A percentile compares a stretch with the other conserved stretches of the same genome.
Conservation (phyloP, 2,329 filamentous ascomycete species). For the Malbranchea zuffiana region DNA sequence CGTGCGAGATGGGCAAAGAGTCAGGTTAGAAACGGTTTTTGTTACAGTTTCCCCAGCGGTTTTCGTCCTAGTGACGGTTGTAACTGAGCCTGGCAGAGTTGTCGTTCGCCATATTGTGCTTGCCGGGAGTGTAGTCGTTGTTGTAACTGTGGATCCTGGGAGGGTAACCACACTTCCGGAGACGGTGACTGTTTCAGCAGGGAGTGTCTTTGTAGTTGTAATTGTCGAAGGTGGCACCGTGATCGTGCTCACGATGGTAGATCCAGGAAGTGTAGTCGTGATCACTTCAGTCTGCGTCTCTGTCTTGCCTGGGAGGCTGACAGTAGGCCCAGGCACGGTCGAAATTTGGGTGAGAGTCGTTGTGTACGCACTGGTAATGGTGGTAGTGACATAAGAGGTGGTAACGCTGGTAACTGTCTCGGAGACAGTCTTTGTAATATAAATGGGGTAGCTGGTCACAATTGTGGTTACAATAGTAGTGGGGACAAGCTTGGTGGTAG, state of each 20-base stretch:
- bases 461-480: constrained; percentile 1
- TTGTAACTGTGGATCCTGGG: constrained; percentile 10
- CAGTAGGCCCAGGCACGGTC: constrained; percentile 4
- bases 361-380: not conserved
- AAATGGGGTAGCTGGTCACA: too few species aligned
- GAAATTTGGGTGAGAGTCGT: constrained; percentile 3
- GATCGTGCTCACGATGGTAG: constrained; percentile 6
- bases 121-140: constrained; percentile 16
- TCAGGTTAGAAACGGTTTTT: constrained; percentile 12
- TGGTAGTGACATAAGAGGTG: not conserved
- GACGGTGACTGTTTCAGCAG: constrained; percentile 14
- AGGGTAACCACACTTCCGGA: constrained; percentile 11
- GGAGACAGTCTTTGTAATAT: not conserved
- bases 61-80: constrained; percentile 14
- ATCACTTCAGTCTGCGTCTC: constrained; percentile 5
- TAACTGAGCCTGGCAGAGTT: constrained; percentile 13
- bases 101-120: constrained; percentile 14
- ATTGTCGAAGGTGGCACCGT: constrained; percentile 7
- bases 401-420: not conserved
- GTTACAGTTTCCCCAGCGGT: constrained; percentile 9
- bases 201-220: constrained; percentile 7
- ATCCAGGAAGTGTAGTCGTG: constrained; percentile 8
- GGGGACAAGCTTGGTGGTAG: not conserved
- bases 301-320: constrained; percentile 9
- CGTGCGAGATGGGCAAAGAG: constrained; percentile 22